Evolutionary conservation across 345 rosid species (phyloP).

Genomic region (Hibiscus syriacus): DNA sequence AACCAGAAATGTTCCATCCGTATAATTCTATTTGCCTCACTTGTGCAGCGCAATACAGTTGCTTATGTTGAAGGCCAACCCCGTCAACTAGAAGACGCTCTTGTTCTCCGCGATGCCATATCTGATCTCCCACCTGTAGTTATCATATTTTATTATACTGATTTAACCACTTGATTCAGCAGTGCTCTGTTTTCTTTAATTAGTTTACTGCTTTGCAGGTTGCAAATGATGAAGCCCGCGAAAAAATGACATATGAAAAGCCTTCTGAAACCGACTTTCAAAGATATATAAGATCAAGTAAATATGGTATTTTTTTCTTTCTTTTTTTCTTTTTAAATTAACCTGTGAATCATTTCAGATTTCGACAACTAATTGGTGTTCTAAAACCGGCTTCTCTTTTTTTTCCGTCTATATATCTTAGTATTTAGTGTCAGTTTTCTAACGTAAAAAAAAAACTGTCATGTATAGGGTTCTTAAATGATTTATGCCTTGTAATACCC

Average conservation of each 20-base stretch:
- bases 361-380: too few relatives aligned
- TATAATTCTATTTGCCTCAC: conserved; percentile 15
- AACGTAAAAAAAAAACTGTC: too few relatives aligned
- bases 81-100: conserved; percentile 56
- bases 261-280: conserved; percentile 83
- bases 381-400: too few relatives aligned
- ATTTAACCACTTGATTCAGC: conserved; percentile 10
- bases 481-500: too few relatives aligned
- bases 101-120: conserved; percentile 77
- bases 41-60: conserved; percentile 82
- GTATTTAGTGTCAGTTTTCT: too few relatives aligned
- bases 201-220: conserved; percentile 39
- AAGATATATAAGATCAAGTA: conserved; percentile 58
- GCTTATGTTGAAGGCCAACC: conserved; percentile 77
- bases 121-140: conserved; percentile 87
- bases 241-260: conserved; percentile 44
- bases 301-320: too few relatives aligned
- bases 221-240: conserved; percentile 40
- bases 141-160: conserved; percentile 10
- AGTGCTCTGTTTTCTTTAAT: conserved; percentile 1
- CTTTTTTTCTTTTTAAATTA: too few relatives aligned
- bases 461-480: too few relatives aligned
- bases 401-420: too few relatives aligned
- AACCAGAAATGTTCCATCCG: background rate
- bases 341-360: too few relatives aligned